A percentile compares a stretch with the other conserved stretches of the same genome.
Conservation (phyloP, 352 stramenopile genomes). For the Labyrinthula sp. region DNA sequence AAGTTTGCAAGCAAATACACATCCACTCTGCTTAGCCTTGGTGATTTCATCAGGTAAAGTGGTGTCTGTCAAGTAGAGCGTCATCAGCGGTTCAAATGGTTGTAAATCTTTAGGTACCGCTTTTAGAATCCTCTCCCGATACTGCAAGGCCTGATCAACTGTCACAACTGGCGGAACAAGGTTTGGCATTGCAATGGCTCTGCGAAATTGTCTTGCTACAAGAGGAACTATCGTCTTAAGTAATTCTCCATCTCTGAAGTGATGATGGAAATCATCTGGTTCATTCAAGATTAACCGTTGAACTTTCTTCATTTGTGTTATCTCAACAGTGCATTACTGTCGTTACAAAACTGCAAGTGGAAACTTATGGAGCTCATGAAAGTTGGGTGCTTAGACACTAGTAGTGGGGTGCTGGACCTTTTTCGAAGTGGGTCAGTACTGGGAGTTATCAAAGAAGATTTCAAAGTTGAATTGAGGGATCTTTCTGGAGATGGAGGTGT, state of each 20-base stretch:
- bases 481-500: too few relatives aligned
- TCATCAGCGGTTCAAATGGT: slow-evolving; percentile 79
- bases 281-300: slow-evolving; percentile 11
- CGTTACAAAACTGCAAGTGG: too few relatives aligned
- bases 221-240: slow-evolving; percentile 39
- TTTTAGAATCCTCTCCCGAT: slow-evolving; percentile 74
- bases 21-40: slow-evolving; percentile 54
- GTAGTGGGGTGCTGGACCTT: too few relatives aligned
- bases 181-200: slow-evolving; percentile 91
- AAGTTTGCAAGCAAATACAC: slow-evolving; percentile 84
- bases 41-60: slow-evolving; percentile 82
- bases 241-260: slow-evolving; percentile 73
- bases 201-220: slow-evolving; percentile 37
- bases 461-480: too few relatives aligned
- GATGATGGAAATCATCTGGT: slow-evolving; percentile 90
- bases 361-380: too few relatives aligned
- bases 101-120: slow-evolving; percentile 48
- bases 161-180: slow-evolving; percentile 84
- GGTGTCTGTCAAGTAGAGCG: slow-evolving; percentile 92
- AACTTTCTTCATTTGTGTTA: not conserved
- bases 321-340: too few relatives aligned
- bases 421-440: too few relatives aligned
- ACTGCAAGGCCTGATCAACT: slow-evolving; percentile 71
- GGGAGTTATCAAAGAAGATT: too few relatives aligned
- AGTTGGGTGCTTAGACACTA: too few relatives aligned